A percentile compares a stretch with the other conserved stretches of the same genome.
Conservation (phyloP, 139 green algal species). For the Closterium sp. region DNA sequence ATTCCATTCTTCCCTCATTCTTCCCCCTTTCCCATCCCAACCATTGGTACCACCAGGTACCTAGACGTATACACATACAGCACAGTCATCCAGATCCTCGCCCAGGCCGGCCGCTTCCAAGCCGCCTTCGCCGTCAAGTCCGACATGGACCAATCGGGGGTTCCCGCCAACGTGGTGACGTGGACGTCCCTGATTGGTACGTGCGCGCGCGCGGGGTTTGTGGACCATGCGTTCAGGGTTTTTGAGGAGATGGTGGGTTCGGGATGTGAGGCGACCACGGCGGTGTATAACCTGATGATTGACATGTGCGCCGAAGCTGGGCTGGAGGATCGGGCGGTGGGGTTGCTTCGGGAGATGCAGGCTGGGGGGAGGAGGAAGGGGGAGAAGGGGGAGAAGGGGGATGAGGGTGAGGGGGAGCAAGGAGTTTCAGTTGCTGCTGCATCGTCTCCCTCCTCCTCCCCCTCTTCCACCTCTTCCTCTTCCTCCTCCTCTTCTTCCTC, state of each 20-base stretch:
- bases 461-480: background rate
- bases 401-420: background rate
- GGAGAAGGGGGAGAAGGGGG: background rate
- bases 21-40: too few relatives aligned
- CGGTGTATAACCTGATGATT: constrained; percentile 45
- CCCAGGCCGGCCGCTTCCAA: constrained; percentile 36
- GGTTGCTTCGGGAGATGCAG: constrained; percentile 42
- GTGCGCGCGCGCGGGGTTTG: constrained; percentile 21
- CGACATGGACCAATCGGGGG: constrained; percentile 38
- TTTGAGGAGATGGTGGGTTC: constrained; percentile 40
- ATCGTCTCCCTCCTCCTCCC: background rate
- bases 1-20: too few relatives aligned
- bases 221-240: constrained; percentile 26
- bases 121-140: constrained; percentile 29
- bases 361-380: background rate
- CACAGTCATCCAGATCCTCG: constrained; percentile 41
- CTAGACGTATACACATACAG: constrained; percentile 45
- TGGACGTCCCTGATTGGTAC: constrained; percentile 42
- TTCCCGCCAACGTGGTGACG: constrained; percentile 41
- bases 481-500: background rate
- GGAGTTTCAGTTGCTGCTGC: background rate
- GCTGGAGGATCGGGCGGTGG: constrained; percentile 43
- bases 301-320: constrained; percentile 43
- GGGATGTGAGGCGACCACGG: constrained; percentile 12
- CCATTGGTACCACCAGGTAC: too few relatives aligned